Percentiles rank a stretch among this genome's conserved stretches.
Conservation (phyloP, 2,329 filamentous ascomycete genomes). For the Purpureocillium lavendulum region DNA sequence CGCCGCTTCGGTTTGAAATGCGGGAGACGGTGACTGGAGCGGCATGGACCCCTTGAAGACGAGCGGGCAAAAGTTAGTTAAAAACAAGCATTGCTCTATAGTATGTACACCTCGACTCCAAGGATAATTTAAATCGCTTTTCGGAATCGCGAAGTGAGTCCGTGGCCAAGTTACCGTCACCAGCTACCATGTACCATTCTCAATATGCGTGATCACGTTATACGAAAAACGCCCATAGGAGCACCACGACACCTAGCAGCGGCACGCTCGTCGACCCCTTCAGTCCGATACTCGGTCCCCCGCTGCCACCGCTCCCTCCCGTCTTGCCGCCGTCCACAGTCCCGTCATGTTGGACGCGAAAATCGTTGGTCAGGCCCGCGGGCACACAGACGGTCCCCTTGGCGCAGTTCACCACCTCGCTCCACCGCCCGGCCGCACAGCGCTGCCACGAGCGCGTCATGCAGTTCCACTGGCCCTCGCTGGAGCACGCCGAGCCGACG, state of each 20-base stretch:
- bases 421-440: constrained; percentile 40
- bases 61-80: too few species aligned
- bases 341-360: constrained; percentile 25
- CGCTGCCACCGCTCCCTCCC: too few species aligned
- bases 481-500: constrained; percentile 29
- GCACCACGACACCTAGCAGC: not conserved
- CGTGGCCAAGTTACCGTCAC: too few species aligned
- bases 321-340: constrained; percentile 5
- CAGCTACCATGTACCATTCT: not conserved
- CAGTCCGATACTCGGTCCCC: not conserved
- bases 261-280: not conserved
- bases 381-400: constrained; percentile 38
- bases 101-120: too few species aligned
- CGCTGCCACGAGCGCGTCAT: constrained; percentile 40
- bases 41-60: too few species aligned
- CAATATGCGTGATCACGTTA: not conserved
- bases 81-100: too few species aligned
- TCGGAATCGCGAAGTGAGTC: too few species aligned
- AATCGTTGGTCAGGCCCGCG: constrained; percentile 29
- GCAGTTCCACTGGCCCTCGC: constrained; percentile 48
- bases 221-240: not conserved
- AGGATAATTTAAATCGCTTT: too few species aligned
- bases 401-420: constrained; percentile 31
- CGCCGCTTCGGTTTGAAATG: too few species aligned
- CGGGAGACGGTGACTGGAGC: too few species aligned